These are phyloP conservation scores for Geranomyces michiganensis DNA, from an alignment of 192 early-diverging fungal species.

Conservation along the genomic window DNA sequence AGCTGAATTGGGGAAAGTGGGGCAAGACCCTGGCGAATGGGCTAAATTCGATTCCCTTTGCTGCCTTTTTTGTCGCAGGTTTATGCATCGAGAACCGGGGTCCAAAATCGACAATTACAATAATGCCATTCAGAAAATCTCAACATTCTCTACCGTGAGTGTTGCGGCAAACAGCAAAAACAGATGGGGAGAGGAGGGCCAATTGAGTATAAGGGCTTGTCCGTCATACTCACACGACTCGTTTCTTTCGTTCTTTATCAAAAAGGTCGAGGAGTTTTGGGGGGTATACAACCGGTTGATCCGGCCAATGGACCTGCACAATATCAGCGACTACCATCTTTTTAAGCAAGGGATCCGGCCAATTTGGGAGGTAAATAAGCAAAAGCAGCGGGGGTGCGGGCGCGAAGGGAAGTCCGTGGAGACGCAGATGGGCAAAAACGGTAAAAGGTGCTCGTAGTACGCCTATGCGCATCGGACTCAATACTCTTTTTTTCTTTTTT, in stretches of 20 bases:
- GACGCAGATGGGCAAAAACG: conserved; percentile 7
- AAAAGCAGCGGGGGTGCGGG: background rate
- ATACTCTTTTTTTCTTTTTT: background rate
- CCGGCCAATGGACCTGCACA: conserved; percentile 81
- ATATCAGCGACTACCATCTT: conserved; percentile 88
- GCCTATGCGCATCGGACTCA: too few species aligned
- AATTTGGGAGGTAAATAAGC: conserved; percentile 82
- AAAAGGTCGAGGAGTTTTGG: conserved; percentile 94
- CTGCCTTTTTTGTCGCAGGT: conserved; percentile 40
- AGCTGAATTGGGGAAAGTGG: background rate
- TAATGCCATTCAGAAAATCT: conserved; percentile 81
- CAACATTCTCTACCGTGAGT: conserved; percentile 74
- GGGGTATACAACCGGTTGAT: conserved; percentile 76
- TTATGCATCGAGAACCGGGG: conserved; percentile 88
- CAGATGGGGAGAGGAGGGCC: background rate
- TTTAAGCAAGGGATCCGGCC: conserved; percentile 91
- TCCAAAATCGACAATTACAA: conserved; percentile 88
- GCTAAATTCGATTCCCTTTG: too few species aligned
- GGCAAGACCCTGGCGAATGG: too few species aligned
- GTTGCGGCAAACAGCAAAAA: background rate
- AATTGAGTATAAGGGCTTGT: background rate
- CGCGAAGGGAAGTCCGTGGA: background rate
- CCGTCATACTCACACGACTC: background rate
- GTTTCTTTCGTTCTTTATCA: background rate
- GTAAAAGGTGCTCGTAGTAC: too few species aligned